These are phyloP conservation scores for Globisporangium cystogenes DNA, from an alignment of 352 stramenopile species.

Conservation along the genomic window DNA sequence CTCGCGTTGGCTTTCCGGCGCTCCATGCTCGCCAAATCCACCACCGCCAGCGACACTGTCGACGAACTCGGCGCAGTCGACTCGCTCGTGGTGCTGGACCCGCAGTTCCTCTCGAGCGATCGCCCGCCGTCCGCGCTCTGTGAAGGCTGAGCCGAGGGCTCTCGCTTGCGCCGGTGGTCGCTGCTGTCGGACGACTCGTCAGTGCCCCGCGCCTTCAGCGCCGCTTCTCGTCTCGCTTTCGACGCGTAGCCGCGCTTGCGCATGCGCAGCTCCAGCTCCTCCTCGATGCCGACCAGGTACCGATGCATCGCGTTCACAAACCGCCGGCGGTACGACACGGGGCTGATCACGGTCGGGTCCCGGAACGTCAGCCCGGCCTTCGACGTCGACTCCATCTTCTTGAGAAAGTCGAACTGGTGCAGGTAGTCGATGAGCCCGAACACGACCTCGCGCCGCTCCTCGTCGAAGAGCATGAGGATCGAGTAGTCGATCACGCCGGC, in stretches of 20 bases:
- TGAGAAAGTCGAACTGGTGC: conserved; percentile 87
- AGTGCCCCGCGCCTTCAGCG: not conserved
- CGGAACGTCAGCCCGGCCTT: conserved; percentile 82
- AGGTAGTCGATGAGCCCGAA: conserved; percentile 84
- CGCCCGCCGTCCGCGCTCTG: not conserved
- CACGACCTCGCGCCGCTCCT: conserved; percentile 66
- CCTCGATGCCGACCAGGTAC: conserved; percentile 78
- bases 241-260: conserved; percentile 36
- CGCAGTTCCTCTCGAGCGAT: not conserved
- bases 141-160: too few relatives aligned
- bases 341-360: conserved; percentile 81
- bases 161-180: not conserved
- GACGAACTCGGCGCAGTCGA: not conserved
- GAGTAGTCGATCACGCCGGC: conserved; percentile 86
- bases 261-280: conserved; percentile 67
- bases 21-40: not conserved
- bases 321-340: conserved; percentile 66
- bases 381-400: conserved; percentile 87
- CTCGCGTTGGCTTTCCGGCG: not conserved
- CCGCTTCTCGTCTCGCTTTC: conserved; percentile 12
- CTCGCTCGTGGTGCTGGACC: not conserved
- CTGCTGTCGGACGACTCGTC: not conserved
- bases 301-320: conserved; percentile 83
- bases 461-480: conserved; percentile 79
- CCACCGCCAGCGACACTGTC: not conserved